phyloP scores from a whole-genome alignment of 805 yeast species.

The Wickerhamiella spandovensis region DNA sequence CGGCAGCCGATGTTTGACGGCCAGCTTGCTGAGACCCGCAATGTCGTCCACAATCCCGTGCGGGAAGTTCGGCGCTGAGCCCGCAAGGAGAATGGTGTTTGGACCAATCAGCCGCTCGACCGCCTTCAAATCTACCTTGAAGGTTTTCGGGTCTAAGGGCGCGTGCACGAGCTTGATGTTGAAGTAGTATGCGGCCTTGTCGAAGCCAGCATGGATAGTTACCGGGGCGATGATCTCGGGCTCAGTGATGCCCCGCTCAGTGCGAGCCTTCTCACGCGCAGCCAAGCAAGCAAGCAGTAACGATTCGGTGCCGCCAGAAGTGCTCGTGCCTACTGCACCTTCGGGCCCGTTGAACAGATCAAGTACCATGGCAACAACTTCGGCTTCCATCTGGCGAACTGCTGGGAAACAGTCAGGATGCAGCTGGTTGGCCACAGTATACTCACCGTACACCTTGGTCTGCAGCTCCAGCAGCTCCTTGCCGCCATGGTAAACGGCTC shows the following conservation, averaged over 20 bases:
- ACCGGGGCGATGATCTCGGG: slow-evolving; percentile 87
- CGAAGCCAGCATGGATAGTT: slow-evolving; percentile 90
- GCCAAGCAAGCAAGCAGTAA: slow-evolving; percentile 72
- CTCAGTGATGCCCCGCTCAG: slow-evolving; percentile 38
- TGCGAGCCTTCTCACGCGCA: slow-evolving; percentile 61
- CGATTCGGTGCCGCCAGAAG: slow-evolving; percentile 95
- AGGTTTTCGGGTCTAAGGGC: slow-evolving; percentile 54
- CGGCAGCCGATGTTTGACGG: slow-evolving; percentile 58
- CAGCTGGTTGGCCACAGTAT: slow-evolving; percentile 80
- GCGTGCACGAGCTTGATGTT: slow-evolving; percentile 75
- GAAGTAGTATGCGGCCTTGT: slow-evolving; percentile 84
- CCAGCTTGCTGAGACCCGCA: slow-evolving; percentile 51
- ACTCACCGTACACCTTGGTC: slow-evolving; percentile 58
- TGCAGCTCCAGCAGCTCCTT: slow-evolving; percentile 61
- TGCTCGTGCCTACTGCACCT: slow-evolving; percentile 63
- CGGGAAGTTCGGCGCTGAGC: slow-evolving; percentile 96
- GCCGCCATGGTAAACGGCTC: slow-evolving; percentile 96
- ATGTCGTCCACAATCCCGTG: slow-evolving; percentile 93
- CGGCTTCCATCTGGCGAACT: slow-evolving; percentile 90
- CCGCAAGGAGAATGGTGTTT: slow-evolving; percentile 74
- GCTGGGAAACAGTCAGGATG: slow-evolving; percentile 98
- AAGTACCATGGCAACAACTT: slow-evolving; percentile 84
- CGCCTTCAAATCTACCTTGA: slow-evolving; percentile 48
- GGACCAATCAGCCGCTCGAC: slow-evolving; percentile 53
- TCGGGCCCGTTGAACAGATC: slow-evolving; percentile 69